Evolutionary conservation across 2,329 filamentous ascomycete genomes (phyloP).

Genomic region (Aspergillus glaucus): DNA sequence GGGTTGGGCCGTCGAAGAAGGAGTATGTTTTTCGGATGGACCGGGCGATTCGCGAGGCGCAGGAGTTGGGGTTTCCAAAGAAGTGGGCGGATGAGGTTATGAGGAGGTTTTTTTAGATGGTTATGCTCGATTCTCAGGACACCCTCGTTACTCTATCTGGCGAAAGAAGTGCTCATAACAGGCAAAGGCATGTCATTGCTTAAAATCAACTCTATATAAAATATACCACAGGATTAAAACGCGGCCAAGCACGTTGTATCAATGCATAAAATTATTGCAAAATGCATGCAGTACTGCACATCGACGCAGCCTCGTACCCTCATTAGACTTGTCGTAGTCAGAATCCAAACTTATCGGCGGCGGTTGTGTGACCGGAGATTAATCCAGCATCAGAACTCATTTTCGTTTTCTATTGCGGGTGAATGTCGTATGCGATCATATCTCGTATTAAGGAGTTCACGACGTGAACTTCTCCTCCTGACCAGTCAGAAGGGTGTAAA

Average conservation of each 20-base stretch:
- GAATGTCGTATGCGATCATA: not conserved
- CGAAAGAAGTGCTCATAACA: not conserved
- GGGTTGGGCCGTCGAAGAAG: constrained; percentile 23
- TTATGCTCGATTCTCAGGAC: too few species aligned
- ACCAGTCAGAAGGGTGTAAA: constrained; percentile 72
- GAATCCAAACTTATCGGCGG: too few species aligned
- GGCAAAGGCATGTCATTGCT: not conserved
- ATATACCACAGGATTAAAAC: not conserved
- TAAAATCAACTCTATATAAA: not conserved
- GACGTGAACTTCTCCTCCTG: constrained; percentile 37
- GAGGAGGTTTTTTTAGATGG: constrained; percentile 26
- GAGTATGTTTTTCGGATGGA: constrained; percentile 41
- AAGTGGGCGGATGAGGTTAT: constrained; percentile 34
- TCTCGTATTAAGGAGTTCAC: not conserved
- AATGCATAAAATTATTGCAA: too few species aligned
- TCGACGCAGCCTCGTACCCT: too few species aligned
- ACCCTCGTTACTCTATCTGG: too few species aligned
- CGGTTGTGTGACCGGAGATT: too few species aligned
- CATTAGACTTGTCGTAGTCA: too few species aligned
- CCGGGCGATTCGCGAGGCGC: constrained; percentile 34
- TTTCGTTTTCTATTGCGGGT: not conserved
- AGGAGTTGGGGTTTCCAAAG: constrained; percentile 27
- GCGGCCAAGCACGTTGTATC: too few species aligned
- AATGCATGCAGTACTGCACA: too few species aligned
- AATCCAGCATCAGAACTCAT: not conserved